Base-by-base conservation (phyloP, 2,329 filamentous ascomycete genomes). In the Ophiocordyceps sinensis region DNA sequence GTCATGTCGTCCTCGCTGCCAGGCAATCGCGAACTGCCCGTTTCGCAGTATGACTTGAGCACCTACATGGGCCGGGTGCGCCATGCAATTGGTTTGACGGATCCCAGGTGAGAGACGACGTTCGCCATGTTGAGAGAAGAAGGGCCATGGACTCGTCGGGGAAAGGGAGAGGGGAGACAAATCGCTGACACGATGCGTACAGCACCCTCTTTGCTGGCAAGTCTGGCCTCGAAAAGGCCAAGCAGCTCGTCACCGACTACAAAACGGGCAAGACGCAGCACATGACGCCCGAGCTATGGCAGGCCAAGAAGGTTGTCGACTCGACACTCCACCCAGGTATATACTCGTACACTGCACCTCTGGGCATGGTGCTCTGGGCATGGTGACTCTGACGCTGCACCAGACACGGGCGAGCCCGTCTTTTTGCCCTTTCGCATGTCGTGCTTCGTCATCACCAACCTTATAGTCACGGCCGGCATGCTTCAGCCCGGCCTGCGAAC, bases 361-460 rank as follows among this genome's bases (percentile, higher is more conserved):
- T 11, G 29, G n/a, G n/a, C n/a, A n/a, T n/a, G n/a, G n/a, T n/a
- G n/a, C n/a, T n/a, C n/a, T n/a, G n/a, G n/a, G n/a, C n/a, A n/a
- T n/a, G n/a, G n/a, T n/a, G n/a, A n/a, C n/a, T n/a, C 29, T 31
- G n/a, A 31, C 37, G 17, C 15, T 31, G 15, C 14, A n/a, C 2
- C 26, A 93, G 91, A 98, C 62, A 96, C 88, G 15, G 91, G 91
- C 50, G 71, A 88, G 59, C 82, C 89, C 38, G 88, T 98, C 47
- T 77, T 96, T 53, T 73, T 98, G 15, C 91, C 91, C 17, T 96
- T 96, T 60, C 85, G 91, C 59, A 98, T 98, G 91, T 96, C 89
- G 40, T 84, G 76, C 64, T 98, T 91, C 59, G 87, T 94, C 41
- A 64, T 96, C 42, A 88, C 88, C 48, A 98, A 98, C 63, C 66